phyloP scores from a whole-genome alignment of 2,329 filamentous ascomycete genomes.

The Colletotrichum paranaense region DNA sequence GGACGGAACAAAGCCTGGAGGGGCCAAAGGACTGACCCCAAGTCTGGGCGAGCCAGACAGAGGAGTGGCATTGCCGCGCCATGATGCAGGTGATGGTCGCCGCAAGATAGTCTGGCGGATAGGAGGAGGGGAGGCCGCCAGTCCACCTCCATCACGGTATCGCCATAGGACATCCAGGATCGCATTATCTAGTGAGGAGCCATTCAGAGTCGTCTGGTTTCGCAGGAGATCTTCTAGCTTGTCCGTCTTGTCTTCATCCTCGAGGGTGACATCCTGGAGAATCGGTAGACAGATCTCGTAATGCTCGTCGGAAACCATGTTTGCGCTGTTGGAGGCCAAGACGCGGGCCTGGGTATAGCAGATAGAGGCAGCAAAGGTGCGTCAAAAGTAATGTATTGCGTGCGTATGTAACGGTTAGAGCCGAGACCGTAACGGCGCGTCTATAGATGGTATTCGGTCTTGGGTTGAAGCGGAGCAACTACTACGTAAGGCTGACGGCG shows the following conservation, averaged over 20 bases:
- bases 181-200: slow-evolving; percentile 85
- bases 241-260: slow-evolving; percentile 97
- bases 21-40: slow-evolving; percentile 84
- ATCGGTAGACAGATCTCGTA: slow-evolving; percentile 93
- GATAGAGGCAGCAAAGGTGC: slow-evolving; percentile 20
- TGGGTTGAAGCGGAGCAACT: slow-evolving; percentile 24
- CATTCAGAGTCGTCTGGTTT: slow-evolving; percentile 80
- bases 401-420: slow-evolving; percentile 26
- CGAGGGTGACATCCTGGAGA: slow-evolving; percentile 82
- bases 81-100: slow-evolving; percentile 90
- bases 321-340: slow-evolving; percentile 44
- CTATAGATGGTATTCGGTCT: slow-evolving; percentile 30
- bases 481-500: slow-evolving; percentile 32
- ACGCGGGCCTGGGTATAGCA: slow-evolving; percentile 9
- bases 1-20: slow-evolving; percentile 84
- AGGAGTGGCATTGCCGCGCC: slow-evolving; percentile 87
- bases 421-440: slow-evolving; percentile 30
- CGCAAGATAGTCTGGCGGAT: slow-evolving; percentile 91
- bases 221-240: slow-evolving; percentile 84
- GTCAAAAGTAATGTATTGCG: slow-evolving; percentile 29
- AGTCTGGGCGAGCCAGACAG: slow-evolving; percentile 85
- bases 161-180: slow-evolving; percentile 93
- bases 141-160: slow-evolving; percentile 75
- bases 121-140: slow-evolving; percentile 80
- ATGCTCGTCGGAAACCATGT: slow-evolving; percentile 91